Evolutionary conservation across 1,284 basidiomycete species (phyloP), one percentile per base, ranked within the genome.

Genomic region (Omphalotus olearius): DNA sequence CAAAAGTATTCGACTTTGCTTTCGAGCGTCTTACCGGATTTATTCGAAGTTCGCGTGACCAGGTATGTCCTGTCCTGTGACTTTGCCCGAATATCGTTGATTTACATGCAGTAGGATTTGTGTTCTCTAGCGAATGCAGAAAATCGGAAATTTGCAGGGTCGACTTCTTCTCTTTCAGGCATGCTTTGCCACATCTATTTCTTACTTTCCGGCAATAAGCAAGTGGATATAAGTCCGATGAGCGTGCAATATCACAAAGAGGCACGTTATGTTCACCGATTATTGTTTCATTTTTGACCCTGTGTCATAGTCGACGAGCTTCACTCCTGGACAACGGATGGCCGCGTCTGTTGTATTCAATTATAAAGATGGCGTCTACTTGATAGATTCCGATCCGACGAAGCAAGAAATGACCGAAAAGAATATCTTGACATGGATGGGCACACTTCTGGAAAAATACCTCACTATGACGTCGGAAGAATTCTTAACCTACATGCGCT

Each of bases 111-210:
- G 16, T 35, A 91, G 84, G 84, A 89, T 54, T 71, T 98, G 4
- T 73, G 77, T 51, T 62, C 66, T 3, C 69, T 97, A 13, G 87
- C 89, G 0, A 73, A 79, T 57, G 66, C 68, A 36, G 75, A 89
- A 54, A 66, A 74, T 0, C 79, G 82, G 40, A 73, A 65, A 37
- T 98, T 90, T 65, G 81, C 82, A 14, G 96, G 96, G 0, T 95
- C 91, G 7, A 99, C 96, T 0, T 96, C 93, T n/a, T 95, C 92
- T 9, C 70, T 97, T 54, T 89, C 91, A 0, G 83, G 87, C 30
- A 80, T 95, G 54, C 74, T 98, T 36, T 80, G 82, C 46, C 94
- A 98, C 52, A 84, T 95, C 38, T 98, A 98, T 66, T 93, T 93
- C 63, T 74, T 93, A 1, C 72, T 94, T 28, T 84, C 83, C 25